Base-by-base conservation (phyloP, 2,329 filamentous ascomycete genomes). In the Ophiocordyceps polyrhachis-furcata region DNA sequence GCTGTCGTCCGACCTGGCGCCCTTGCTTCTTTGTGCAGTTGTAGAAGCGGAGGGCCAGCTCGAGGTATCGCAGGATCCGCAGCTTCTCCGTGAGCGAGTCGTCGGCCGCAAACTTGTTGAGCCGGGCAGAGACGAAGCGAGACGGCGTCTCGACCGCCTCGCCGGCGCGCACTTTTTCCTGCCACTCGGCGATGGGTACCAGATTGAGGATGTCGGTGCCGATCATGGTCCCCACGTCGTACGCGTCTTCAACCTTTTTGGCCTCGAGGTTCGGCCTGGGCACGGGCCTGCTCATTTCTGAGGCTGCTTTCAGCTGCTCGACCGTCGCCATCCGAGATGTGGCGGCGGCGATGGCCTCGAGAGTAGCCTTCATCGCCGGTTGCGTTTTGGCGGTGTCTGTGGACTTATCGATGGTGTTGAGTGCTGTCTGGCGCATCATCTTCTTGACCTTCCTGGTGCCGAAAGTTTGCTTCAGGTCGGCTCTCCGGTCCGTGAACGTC, bases 361-460 rank as follows among this genome's bases (percentile, higher is more conserved):
- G 69, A 3, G 73, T 68, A 32, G 70, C 63, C 46, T 73, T 71
- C 40, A 78, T 65, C 52, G 72, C 71, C 32, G 63, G 62, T n/a
- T 67, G n/a, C n/a, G n/a, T n/a, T 62, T 45, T 56, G 59, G 61
- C 57, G 20, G 59, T 55, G 35, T 51, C 44, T 46, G 52, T 58
- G 49, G 57, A 62, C 54, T 59, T 58, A 40, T 62, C 63, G 52
- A 89, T 85, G 17, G 81, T 81, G 55, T 88, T 87, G 53, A 83
- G 71, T 2, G 77, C 76, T 50, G 74, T 69, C 46, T 79, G 73
- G 25, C 71, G 69, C 52, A 91, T 76, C 1, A 76, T 81, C 64
- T 88, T 89, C 68, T 79, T 82, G 20, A 84, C 81, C 63, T 88
- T 89, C 66, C 84, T 87, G 23, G 83, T 89, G 58, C 85, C 85